These are phyloP conservation scores for Lecanicillium sp. DNA, from an alignment of 2,329 filamentous ascomycete species.

Conservation along the genomic window DNA sequence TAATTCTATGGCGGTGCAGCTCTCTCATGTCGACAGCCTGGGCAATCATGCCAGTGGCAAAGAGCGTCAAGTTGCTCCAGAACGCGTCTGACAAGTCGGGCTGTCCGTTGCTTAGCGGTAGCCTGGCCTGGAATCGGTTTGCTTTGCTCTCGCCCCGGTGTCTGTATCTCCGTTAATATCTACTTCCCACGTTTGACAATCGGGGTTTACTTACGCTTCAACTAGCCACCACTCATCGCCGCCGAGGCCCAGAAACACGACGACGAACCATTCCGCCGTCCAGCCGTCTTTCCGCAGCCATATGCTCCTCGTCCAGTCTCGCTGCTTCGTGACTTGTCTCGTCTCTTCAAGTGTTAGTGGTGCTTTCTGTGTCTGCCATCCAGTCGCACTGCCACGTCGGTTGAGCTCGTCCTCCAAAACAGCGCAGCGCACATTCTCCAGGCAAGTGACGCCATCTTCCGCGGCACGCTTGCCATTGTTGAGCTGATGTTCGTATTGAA, in stretches of 20 bases:
- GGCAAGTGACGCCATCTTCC: conserved; percentile 45
- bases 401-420: conserved; percentile 55
- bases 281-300: conserved; percentile 70
- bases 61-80: conserved; percentile 44
- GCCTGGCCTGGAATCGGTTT: conserved; percentile 25
- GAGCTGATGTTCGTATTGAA: conserved; percentile 55
- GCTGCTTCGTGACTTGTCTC: conserved; percentile 53
- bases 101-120: conserved; percentile 36
- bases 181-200: not conserved
- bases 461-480: conserved; percentile 52
- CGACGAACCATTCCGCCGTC: conserved; percentile 64
- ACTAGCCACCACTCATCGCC: conserved; percentile 77
- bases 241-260: conserved; percentile 59
- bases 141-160: conserved; percentile 16
- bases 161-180: conserved; percentile 16
- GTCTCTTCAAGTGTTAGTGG: conserved; percentile 46
- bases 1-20: conserved; percentile 36
- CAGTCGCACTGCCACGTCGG: conserved; percentile 51
- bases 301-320: conserved; percentile 54
- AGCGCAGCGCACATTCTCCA: conserved; percentile 57
- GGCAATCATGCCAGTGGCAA: conserved; percentile 42
- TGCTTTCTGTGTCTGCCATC: conserved; percentile 50
- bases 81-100: conserved; percentile 40
- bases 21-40: conserved; percentile 42
- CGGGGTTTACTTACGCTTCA: conserved; percentile 42